Percentiles rank a stretch among this genome's conserved stretches.
These are phyloP conservation scores for Candida patagonica DNA, from an alignment of 805 yeast genomes.

Conservation along the genomic window DNA sequence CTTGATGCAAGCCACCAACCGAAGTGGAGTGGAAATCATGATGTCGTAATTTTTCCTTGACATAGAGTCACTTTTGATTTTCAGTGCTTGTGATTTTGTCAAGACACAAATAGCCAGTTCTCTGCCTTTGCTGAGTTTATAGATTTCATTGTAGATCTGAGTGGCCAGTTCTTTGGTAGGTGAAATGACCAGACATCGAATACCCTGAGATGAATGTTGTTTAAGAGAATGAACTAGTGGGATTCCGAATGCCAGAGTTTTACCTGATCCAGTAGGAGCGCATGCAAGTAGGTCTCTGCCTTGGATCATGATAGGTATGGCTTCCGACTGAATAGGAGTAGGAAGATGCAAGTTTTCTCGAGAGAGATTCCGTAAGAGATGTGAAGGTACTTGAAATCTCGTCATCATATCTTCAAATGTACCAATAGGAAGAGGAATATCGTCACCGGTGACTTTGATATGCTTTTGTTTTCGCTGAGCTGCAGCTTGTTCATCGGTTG, in stretches of 20 bases:
- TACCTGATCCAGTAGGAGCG: conserved; percentile 99
- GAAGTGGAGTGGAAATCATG: conserved; percentile 77
- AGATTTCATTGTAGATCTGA: conserved; percentile 69
- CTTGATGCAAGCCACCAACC: conserved; percentile 72
- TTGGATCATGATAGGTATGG: conserved; percentile 64
- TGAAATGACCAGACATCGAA: conserved; percentile 71
- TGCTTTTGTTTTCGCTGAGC: conserved; percentile 49
- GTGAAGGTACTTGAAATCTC: conserved; percentile 56
- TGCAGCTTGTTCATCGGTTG: conserved; percentile 49
- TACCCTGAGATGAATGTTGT: conserved; percentile 33
- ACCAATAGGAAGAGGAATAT: conserved; percentile 84
- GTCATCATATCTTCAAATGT: conserved; percentile 72
- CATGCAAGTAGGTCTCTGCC: conserved; percentile 79
- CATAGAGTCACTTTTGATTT: conserved; percentile 47
- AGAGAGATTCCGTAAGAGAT: conserved; percentile 52
- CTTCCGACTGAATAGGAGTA: conserved; percentile 87
- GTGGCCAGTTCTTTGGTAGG: conserved; percentile 93
- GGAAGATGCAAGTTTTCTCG: conserved; percentile 72
- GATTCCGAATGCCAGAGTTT: conserved; percentile 79
- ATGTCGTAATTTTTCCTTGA: conserved; percentile 63
- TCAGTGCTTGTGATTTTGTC: conserved; percentile 58
- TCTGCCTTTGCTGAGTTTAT: conserved; percentile 45
- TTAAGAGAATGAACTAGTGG: conserved; percentile 61
- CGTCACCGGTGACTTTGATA: conserved; percentile 72
- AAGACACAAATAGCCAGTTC: conserved; percentile 53